phyloP scores from a whole-genome alignment of 306 rosid species.

The Begonia peltatifolia region DNA sequence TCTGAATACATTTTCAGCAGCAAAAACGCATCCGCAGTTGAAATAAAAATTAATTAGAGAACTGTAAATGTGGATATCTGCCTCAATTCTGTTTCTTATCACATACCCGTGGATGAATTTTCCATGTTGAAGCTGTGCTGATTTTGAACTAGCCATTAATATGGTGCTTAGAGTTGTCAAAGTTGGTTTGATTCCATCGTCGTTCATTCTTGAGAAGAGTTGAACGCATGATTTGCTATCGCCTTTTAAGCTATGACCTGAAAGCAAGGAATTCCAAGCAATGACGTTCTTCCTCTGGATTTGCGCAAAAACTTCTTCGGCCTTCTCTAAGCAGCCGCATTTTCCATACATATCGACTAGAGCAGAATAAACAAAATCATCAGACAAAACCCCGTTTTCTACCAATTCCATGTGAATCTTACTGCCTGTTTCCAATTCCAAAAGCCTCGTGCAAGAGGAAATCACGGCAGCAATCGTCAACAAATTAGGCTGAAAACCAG shows the following conservation, averaged over 20 bases:
- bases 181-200: constrained; percentile 42
- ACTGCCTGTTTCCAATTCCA: constrained; percentile 57
- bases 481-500: constrained; percentile 43
- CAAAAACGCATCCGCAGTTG: constrained; percentile 46
- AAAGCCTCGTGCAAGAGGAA: constrained; percentile 53
- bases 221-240: constrained; percentile 49
- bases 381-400: constrained; percentile 16
- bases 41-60: constrained; percentile 61
- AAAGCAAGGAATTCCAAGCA: constrained; percentile 73
- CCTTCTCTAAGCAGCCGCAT: constrained; percentile 55
- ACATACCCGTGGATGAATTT: constrained; percentile 55
- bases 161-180: constrained; percentile 52
- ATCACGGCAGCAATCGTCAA: constrained; percentile 43
- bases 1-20: constrained; percentile 43
- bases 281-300: constrained; percentile 46
- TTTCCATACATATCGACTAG: constrained; percentile 85
- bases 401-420: constrained; percentile 46
- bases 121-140: constrained; percentile 35
- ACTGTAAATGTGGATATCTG: constrained; percentile 38
- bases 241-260: constrained; percentile 48
- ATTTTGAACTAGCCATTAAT: constrained; percentile 46
- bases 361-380: constrained; percentile 40
- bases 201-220: constrained; percentile 50
- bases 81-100: constrained; percentile 30
- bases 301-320: constrained; percentile 49